phyloP scores from a whole-genome alignment of 140 eudicot species.

The Cichorium intybus region DNA sequence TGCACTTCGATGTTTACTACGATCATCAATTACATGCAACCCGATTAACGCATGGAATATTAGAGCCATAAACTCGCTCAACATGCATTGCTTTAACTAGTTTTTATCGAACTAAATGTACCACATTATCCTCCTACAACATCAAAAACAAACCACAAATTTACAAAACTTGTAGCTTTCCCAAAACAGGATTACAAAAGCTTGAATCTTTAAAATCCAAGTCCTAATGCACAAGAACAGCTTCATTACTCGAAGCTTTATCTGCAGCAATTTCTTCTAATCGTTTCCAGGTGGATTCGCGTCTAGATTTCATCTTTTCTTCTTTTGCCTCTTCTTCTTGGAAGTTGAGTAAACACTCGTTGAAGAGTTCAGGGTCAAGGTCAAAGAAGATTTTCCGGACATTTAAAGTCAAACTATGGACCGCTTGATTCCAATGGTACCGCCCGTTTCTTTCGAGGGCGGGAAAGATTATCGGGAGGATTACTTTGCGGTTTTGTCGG shows the following conservation, averaged over 20 bases:
- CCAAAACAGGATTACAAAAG: constrained; percentile 24
- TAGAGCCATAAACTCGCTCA: constrained; percentile 14
- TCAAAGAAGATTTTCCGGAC: constrained; percentile 83
- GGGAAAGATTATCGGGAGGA: constrained; percentile 87
- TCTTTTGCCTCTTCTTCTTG: constrained; percentile 75
- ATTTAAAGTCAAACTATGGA: constrained; percentile 73
- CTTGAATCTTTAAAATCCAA: constrained; percentile 17
- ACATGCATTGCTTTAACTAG: constrained; percentile 30
- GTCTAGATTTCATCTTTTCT: constrained; percentile 55
- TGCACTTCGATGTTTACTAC: no score
- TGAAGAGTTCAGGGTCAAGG: constrained; percentile 71
- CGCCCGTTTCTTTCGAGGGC: constrained; percentile 76
- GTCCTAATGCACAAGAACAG: constrained; percentile 57
- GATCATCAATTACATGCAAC: not conserved
- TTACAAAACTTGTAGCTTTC: constrained; percentile 30
- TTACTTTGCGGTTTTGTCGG: constrained; percentile 76
- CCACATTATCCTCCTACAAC: constrained; percentile 33
- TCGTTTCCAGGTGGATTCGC: constrained; percentile 75
- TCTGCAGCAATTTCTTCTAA: constrained; percentile 65
- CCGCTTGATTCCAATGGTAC: constrained; percentile 90
- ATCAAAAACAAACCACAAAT: constrained; percentile 22
- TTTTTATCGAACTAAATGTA: constrained; percentile 32
- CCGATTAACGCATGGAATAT: not conserved
- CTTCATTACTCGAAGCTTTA: constrained; percentile 55
- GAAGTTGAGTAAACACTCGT: constrained; percentile 70